Evolutionary conservation across 495 filamentous ascomycete genomes (phyloP), one percentile per base, ranked within the genome.

Genomic region (Glutinoglossum americanum): DNA sequence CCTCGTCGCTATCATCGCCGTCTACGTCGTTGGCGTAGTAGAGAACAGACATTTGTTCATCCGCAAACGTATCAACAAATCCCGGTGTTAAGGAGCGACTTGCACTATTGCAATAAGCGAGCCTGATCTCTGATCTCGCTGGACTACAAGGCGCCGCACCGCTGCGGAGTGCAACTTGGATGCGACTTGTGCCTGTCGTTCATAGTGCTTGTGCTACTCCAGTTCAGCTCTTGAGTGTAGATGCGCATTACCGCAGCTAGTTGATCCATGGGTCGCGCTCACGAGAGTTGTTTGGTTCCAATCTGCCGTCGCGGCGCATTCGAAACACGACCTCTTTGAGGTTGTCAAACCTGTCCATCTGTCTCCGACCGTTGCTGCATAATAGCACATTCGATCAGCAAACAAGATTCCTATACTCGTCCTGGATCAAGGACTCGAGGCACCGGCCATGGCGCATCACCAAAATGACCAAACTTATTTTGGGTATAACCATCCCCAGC

Each of bases 391-490:
- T 3, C 17, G 21, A n/a, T 2, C 28, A 17, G 49, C 26, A 28
- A 53, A 5, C 19, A 21, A 15, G 15, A 15, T 53, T 17, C 19
- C 15, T 30, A 23, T 28, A 30, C 47, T 51, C n/a, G 47, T 53
- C 26, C 49, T 17, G 15, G 49, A 4, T 27, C 49, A 17, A 32
- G 49, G 26, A 30, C 26, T 53, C 49, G 49, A 53, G 19, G 23
- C 4, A 27, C 49, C 15, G 28, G 28, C 49, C 4, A 53, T 53
- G 49, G 49, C 49, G 28, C 49, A 53, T 13, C 26, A 53, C 23
- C 49, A 53, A 30, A 53, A 30, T 10, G 49, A 75, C 48, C 68
- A 65, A 54, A 51, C 64, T 35, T 76, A 76, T 61, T 74, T 71
- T 61, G 63, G 62, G 51, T 53, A 53, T 17, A 32, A 32, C 13